Evolutionary conservation across 306 rosid species (phyloP).

Genomic region (Castanea crenata): DNA sequence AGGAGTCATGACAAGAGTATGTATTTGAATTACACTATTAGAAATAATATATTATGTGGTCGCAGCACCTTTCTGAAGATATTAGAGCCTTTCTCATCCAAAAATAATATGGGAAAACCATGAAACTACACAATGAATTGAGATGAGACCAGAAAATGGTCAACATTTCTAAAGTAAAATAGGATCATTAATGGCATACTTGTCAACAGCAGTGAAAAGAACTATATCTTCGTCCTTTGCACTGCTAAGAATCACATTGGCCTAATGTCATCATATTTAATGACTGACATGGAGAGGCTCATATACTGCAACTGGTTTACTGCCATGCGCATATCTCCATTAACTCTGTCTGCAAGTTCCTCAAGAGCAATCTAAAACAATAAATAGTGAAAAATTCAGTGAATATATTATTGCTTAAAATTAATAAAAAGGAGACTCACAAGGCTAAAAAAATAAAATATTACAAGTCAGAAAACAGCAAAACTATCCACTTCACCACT

Average conservation of each 20-base stretch:
- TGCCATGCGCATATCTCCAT: conserved; percentile 98
- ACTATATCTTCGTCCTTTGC: conserved; percentile 85
- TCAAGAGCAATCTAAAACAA: conserved; percentile 79
- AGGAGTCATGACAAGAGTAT: neutral
- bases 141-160: neutral
- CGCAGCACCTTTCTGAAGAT: neutral
- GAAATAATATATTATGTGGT: neutral
- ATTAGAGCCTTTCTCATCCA: conserved; percentile 2
- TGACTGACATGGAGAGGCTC: conserved; percentile 87
- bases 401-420: neutral
- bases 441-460: neutral
- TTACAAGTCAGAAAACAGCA: neutral
- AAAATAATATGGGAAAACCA: neutral
- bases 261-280: conserved; percentile 78
- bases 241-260: conserved; percentile 47
- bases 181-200: conserved; percentile 43
- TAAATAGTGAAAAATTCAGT: conserved; percentile 2
- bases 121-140: neutral
- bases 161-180: neutral
- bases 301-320: conserved; percentile 87
- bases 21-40: conserved; percentile 1
- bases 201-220: conserved; percentile 89
- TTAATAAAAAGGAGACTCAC: neutral
- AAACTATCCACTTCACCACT: neutral
- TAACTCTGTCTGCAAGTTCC: conserved; percentile 89